Percentiles rank a stretch among this genome's conserved stretches.
Conservation (phyloP, 2,329 filamentous ascomycete genomes). For the Hymenoscyphus albidus region DNA sequence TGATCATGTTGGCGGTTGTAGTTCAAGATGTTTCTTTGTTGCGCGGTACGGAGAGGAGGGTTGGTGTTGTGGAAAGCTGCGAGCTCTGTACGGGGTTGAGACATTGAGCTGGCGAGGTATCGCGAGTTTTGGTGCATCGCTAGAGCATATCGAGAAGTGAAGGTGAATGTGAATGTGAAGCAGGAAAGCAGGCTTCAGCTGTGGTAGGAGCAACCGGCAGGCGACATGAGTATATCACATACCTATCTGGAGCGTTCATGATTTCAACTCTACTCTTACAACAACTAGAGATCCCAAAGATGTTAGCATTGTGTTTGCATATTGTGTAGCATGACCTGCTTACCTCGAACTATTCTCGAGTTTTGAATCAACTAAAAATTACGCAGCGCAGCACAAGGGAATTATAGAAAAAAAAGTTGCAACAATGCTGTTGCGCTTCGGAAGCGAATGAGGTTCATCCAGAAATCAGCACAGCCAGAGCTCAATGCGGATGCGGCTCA, state of each 20-base stretch:
- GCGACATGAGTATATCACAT: slow-evolving; percentile 28
- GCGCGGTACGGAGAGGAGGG: not conserved
- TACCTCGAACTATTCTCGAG: not conserved
- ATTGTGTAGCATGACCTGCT: not conserved
- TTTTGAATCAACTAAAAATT: not conserved
- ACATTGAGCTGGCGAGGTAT: not conserved
- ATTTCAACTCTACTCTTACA: not conserved
- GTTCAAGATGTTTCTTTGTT: not conserved
- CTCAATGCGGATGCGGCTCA: not conserved
- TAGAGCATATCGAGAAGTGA: not conserved
- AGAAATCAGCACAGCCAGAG: not conserved
- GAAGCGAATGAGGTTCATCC: not conserved
- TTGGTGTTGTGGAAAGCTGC: not conserved
- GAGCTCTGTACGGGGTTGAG: not conserved
- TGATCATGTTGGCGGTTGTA: slow-evolving; percentile 7
- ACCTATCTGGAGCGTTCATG: slow-evolving; percentile 55
- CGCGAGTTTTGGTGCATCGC: not conserved
- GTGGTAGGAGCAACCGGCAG: slow-evolving; percentile 7
- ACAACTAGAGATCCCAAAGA: not conserved
- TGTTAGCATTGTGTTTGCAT: not conserved
- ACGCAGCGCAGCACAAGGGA: not conserved
- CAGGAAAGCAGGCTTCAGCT: not conserved
- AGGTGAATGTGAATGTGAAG: not conserved
- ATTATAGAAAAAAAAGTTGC: not conserved
- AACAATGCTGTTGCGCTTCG: not conserved